A percentile compares a stretch with the other conserved stretches of the same genome.
Evolutionary conservation across 2,329 filamentous ascomycete genomes (phyloP).

Genomic region (Hypoxylon sp.): DNA sequence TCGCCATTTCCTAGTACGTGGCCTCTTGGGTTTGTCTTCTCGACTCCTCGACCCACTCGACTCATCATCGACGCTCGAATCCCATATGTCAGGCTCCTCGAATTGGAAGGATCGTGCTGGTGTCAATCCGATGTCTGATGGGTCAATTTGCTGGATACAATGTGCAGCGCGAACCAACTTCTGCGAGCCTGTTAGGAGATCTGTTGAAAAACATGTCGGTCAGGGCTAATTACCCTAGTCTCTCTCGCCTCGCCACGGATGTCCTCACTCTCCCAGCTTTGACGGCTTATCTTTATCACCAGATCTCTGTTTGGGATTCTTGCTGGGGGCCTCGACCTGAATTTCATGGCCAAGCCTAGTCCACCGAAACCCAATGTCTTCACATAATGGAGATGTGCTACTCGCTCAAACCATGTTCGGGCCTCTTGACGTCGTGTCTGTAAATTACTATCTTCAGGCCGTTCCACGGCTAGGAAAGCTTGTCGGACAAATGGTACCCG

Average conservation of each 20-base stretch:
- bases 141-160: constrained; percentile 33
- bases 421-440: background rate
- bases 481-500: too few species aligned
- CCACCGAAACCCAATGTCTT: constrained; percentile 30
- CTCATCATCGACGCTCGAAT: constrained; percentile 27
- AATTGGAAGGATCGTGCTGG: constrained; percentile 12
- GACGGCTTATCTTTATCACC: constrained; percentile 27
- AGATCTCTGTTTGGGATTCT: constrained; percentile 8
- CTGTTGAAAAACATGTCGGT: background rate
- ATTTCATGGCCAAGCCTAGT: constrained; percentile 24
- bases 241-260: constrained; percentile 11
- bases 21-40: background rate
- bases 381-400: constrained; percentile 6
- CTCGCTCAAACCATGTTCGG: constrained; percentile 5
- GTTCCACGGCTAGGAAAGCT: too few species aligned
- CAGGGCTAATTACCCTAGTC: constrained; percentile 19
- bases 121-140: constrained; percentile 1
- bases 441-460: too few species aligned
- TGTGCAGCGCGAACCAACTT: constrained; percentile 40
- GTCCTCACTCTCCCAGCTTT: background rate
- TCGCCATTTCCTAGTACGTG: constrained; percentile 6
- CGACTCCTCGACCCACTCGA: constrained; percentile 38
- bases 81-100: background rate
- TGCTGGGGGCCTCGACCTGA: background rate
- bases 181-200: constrained; percentile 20